A percentile compares a stretch with the other conserved stretches of the same genome.
Conservation (phyloP, 176 grass and related monocot species). For the Lolium multiflorum region DNA sequence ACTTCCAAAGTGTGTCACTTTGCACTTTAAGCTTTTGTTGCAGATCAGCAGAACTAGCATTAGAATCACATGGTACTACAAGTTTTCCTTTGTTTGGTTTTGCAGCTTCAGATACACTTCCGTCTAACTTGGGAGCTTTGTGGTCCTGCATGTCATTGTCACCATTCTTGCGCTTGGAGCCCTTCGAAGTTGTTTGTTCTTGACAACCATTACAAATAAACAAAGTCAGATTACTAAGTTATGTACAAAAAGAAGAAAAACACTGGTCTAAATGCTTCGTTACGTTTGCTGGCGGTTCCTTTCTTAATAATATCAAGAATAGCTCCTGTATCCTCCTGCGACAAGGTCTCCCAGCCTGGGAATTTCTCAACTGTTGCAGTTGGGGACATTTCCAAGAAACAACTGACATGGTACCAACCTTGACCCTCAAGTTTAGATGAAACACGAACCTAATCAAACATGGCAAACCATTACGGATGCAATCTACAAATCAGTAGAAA, state of each 20-base stretch:
- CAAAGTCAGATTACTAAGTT: constrained; percentile 37
- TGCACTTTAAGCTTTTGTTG: constrained; percentile 78
- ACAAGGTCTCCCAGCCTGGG: constrained; percentile 80
- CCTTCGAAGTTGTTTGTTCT: constrained; percentile 64
- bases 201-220: constrained; percentile 40
- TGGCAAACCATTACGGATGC: constrained; percentile 40
- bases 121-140: constrained; percentile 67
- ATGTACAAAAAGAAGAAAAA: background rate
- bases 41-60: constrained; percentile 51
- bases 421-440: constrained; percentile 79
- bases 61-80: constrained; percentile 43
- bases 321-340: constrained; percentile 62
- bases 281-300: constrained; percentile 51
- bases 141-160: constrained; percentile 31
- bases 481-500: constrained; percentile 35
- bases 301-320: constrained; percentile 69
- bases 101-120: constrained; percentile 51
- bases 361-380: constrained; percentile 70
- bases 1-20: constrained; percentile 83
- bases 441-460: constrained; percentile 75
- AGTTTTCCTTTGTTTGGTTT: constrained; percentile 42
- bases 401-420: constrained; percentile 80
- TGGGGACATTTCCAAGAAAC: constrained; percentile 76
- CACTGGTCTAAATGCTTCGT: constrained; percentile 20
- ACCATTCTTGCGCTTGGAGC: constrained; percentile 73